Evolutionary conservation across 2,329 filamentous ascomycete genomes (phyloP), one percentile per base, ranked within the genome.

Genomic region (Plenodomus lindquistii): DNA sequence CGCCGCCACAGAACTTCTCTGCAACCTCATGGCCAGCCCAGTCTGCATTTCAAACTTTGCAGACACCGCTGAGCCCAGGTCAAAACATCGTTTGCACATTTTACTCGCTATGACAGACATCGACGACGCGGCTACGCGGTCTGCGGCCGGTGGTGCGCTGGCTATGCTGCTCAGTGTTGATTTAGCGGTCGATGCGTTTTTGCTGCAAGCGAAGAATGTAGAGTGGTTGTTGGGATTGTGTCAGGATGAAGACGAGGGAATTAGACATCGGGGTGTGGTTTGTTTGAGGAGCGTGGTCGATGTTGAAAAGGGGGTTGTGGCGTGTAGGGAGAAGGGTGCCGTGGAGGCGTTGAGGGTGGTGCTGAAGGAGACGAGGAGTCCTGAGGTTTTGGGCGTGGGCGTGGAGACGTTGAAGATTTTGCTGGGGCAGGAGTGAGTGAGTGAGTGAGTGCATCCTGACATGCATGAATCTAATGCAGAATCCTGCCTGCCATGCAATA

Each of bases 31-130:
- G 67, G 85, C 87, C 47, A 80, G 80, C 1, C 82, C 85, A 0
- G 80, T 85, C 29, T 87, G 86, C 16, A 79, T 89, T 2, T 79
- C 81, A 1, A 79, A 88, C 21, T 93, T 90, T 60, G 86, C 85
- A 0, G 86, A 88, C 50, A 81, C 79, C 13, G 83, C 81, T 3
- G 22, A 44, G 0, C 79, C 81, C 20, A 82, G 87, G 52, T 88
- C 91, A 0, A 82, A 81, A 20, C 85, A 89, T 44, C 81, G 93
- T 0, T 73, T 97, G 36, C 88, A 95, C 65, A 85, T 97, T 34
- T 77, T 99, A 1, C 81, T 97, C 11, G 94, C 93, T 0, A 83
- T 99, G 29, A 87, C 91, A 0, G 92, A 97, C 65, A 86, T 90
- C 1, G 88, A 96, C 42, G 91, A 97, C 57, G 73, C 83, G 6